Evolutionary conservation across 2,329 filamentous ascomycete genomes (phyloP), one percentile per base, ranked within the genome.

Genomic region (Xylariaceae sp.): DNA sequence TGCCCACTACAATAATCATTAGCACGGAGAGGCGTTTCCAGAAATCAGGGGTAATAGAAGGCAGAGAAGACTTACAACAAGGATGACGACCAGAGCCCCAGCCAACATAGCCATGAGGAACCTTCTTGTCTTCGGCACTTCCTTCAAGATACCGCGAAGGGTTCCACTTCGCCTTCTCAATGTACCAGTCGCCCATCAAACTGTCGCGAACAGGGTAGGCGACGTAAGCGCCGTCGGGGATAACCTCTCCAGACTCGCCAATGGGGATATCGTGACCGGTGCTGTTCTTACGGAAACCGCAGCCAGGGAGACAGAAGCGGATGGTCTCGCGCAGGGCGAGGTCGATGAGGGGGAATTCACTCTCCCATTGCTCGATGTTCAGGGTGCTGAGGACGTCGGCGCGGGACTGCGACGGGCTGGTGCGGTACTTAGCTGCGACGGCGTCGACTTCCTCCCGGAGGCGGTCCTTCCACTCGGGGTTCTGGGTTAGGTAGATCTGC

Each of bases 251-350:
- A 4, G 75, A 76, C 2, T 67, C 67, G 4, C 76, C 76, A 23
- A 81, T 76, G 1, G 73, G 70, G 4, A 85, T 69, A 44, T 78
- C 73, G 18, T 70, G 71, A 13, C 75, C 76, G 39, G 74, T 77
- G 7, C 73, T 71, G 65, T 85, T 86, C 67, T 77, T 78, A 5
- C 83, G 75, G 66, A 85, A 80, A 0, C 75, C 73, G 0, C 76
- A 73, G 4, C 82, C 82, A 0, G 75, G 69, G 6, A 77, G 64
- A 37, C 77, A 77, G 23, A 85, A 63, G 2, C 82, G 77, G 59
- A 86, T 82, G 11, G 75, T 76, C 61, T 86, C 83, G 47, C 76
- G 75, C 44, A 85, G 71, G 51, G 77, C 80, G 30, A 82, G 58
- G 59, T 83, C 78, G 37, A 84, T 72, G 4, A 76, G 60, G 0